Base-by-base conservation (phyloP, 1,139 yeast species). In the Candida anutae region DNA sequence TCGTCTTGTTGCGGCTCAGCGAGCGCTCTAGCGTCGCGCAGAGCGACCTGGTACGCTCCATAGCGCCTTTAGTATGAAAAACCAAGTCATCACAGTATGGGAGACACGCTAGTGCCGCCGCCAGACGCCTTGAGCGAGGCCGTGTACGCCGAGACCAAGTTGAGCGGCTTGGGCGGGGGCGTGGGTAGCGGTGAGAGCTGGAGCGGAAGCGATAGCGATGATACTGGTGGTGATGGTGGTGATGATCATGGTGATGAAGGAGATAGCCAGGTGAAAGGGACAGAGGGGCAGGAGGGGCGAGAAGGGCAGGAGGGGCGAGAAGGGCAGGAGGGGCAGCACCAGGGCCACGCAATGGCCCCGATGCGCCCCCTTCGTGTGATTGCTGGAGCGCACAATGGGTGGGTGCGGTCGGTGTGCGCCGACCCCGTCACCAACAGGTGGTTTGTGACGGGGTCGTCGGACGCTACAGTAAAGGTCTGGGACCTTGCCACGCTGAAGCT, bases 401-500 rank as follows among this genome's bases (percentile, higher is more conserved):
- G 97, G 94, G 88, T 93, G 1, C 65, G 95, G 25, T 66, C 85
- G 15, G 62, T 87, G 2, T 68, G 79, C 6, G 71, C 84, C 6
- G 98, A 90, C 36, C 94, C 95, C 1, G 52, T 62, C 4, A 80
- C 81, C 26, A 88, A 88, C 49, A 70, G 76, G 41, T 90, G 94
- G 87, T 90, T 84, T 55, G 94, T 78, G 3, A 80, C 96, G 0
- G 98, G 97, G 0, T 77, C 94, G 2, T 71, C 81, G 2, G 99
- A 93, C 48, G 63, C 87, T 13, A 82, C 95, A 0, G 83, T 93
- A 39, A 88, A 85, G 45, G 65, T 90, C 8, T 90, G 98, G 98
- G 94, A 87, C 48, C 55, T 88, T 33, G 94, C 88, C 0, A 59
- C 77, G 2, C 84, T 85, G 19, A 57, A 63, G 28, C 57, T 87